Evolutionary conservation across 73 alveolate species (phyloP).

Genomic region (Paramecium octaurelia): DNA sequence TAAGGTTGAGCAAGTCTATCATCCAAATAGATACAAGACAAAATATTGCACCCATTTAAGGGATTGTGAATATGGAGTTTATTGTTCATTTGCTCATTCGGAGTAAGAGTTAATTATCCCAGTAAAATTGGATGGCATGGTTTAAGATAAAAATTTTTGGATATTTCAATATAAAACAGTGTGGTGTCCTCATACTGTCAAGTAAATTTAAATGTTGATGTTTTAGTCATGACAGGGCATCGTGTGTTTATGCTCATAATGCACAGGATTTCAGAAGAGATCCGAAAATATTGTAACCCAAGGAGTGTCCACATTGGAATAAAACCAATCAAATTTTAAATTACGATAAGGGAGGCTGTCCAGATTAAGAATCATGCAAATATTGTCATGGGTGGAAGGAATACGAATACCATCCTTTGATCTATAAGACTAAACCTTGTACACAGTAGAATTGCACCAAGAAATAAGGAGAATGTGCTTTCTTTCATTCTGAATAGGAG

Average conservation of each 20-base stretch:
- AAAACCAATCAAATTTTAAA: constrained; percentile 24
- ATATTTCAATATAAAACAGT: constrained; percentile 71
- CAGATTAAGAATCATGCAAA: constrained; percentile 65
- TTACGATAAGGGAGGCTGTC: constrained; percentile 81
- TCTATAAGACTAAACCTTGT: constrained; percentile 79
- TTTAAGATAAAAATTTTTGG: constrained; percentile 64
- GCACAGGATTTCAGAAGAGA: constrained; percentile 79
- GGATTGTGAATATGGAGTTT: constrained; percentile 74
- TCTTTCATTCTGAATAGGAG: constrained; percentile 56
- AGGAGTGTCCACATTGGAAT: constrained; percentile 68
- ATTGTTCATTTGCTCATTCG: constrained; percentile 81
- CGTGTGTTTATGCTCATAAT: constrained; percentile 77
- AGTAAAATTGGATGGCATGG: constrained; percentile 56
- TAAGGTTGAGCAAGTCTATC: constrained; percentile 77
- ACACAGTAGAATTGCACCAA: constrained; percentile 62
- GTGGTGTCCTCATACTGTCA: constrained; percentile 68
- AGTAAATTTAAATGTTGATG: neutral
- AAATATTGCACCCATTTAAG: constrained; percentile 71
- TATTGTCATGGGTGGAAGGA: constrained; percentile 92
- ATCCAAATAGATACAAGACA: constrained; percentile 74
- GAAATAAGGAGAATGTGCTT: constrained; percentile 65
- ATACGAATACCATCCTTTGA: constrained; percentile 83
- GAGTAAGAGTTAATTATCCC: constrained; percentile 68
- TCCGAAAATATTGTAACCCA: constrained; percentile 63
- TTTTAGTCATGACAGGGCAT: constrained; percentile 67